Conservation (phyloP, 768 basidiomycete genomes). For the Suillus luteus region DNA sequence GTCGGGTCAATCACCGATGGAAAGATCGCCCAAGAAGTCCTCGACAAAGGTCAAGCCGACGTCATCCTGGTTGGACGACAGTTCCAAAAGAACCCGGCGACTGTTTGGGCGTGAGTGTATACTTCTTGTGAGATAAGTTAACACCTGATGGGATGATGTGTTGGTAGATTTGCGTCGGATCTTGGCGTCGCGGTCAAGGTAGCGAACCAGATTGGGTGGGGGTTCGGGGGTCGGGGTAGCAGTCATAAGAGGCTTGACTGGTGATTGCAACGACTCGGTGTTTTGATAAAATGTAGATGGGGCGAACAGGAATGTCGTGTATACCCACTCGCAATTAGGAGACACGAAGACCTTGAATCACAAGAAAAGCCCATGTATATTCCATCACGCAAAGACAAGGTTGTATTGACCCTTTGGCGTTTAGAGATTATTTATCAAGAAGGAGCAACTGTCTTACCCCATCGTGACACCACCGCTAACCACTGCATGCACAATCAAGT, state of each 20-base stretch:
- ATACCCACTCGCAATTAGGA: not conserved
- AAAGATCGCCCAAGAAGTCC: conserved; percentile 43
- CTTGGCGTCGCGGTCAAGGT: conserved; percentile 48
- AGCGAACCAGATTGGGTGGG: conserved; percentile 60
- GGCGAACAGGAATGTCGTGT: not conserved
- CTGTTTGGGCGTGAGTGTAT: conserved; percentile 38
- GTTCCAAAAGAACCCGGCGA: conserved; percentile 60
- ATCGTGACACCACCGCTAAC: too few species aligned
- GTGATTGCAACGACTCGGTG: conserved; percentile 8
- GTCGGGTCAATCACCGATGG: conserved; percentile 35
- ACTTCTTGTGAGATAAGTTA: not conserved
- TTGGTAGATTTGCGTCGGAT: conserved; percentile 50
- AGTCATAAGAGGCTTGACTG: conserved; percentile 16
- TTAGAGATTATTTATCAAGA: too few species aligned
- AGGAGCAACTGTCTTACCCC: too few species aligned
- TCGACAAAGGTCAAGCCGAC: conserved; percentile 46
- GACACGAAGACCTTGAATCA: not conserved
- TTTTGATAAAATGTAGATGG: not conserved
- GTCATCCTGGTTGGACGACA: conserved; percentile 51
- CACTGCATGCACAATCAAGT: too few species aligned
- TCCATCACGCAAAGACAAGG: not conserved
- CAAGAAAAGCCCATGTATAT: not conserved
- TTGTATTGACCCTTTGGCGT: not conserved
- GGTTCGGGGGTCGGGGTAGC: conserved; percentile 41
- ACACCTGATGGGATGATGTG: not conserved